phyloP scores from a whole-genome alignment of 805 yeast genomes.

The Wickerhamiella nectarea region DNA sequence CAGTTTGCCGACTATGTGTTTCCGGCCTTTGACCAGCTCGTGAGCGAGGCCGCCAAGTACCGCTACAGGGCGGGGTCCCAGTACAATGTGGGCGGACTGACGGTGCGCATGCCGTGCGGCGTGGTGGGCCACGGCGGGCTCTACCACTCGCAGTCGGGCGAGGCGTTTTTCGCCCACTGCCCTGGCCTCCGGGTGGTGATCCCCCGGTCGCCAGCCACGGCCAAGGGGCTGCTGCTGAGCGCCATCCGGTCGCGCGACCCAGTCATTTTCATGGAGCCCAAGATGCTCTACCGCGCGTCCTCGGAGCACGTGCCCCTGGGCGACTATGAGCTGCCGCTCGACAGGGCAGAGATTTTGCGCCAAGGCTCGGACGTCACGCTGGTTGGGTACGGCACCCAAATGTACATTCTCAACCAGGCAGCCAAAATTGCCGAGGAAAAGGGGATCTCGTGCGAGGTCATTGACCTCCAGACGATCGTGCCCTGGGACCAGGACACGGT shows the following conservation, averaged over 20 bases:
- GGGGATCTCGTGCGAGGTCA: constrained; percentile 72
- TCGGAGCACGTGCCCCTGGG: constrained; percentile 72
- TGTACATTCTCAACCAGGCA: constrained; percentile 63
- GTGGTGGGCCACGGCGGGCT: constrained; percentile 97
- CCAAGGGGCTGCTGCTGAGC: constrained; percentile 79
- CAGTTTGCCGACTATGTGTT: constrained; percentile 95
- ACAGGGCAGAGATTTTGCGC: constrained; percentile 74
- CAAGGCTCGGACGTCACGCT: constrained; percentile 74
- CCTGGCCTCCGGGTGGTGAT: constrained; percentile 88
- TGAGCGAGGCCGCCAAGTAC: constrained; percentile 92
- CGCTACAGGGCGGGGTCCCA: constrained; percentile 89
- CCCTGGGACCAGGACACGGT: constrained; percentile 81
- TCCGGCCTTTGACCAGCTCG: constrained; percentile 92
- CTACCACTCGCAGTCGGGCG: constrained; percentile 87
- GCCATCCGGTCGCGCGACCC: constrained; percentile 91
- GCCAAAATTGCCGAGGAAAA: constrained; percentile 66
- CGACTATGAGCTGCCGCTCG: constrained; percentile 75
- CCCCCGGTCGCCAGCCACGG: constrained; percentile 83
- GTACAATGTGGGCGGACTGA: constrained; percentile 74
- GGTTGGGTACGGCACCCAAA: constrained; percentile 75
- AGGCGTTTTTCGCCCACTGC: constrained; percentile 87
- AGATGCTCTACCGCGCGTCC: constrained; percentile 70
- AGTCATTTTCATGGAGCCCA: constrained; percentile 85
- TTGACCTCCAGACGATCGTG: constrained; percentile 82
- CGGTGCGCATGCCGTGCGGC: constrained; percentile 94